phyloP scores from a whole-genome alignment of 225 moss, liverwort and hornwort genomes.

The Pseudoscleropodium purum region DNA sequence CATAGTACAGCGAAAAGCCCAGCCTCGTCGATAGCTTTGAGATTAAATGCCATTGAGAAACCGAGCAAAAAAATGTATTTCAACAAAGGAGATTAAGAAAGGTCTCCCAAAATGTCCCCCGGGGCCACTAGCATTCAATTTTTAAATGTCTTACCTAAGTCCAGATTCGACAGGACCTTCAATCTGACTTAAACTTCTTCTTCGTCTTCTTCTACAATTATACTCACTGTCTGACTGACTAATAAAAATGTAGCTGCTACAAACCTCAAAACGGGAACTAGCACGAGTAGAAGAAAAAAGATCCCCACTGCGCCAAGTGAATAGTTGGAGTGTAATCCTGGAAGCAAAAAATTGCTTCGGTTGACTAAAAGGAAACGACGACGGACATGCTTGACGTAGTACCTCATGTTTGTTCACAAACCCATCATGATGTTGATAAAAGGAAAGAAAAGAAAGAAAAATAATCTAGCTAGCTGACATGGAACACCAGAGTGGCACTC shows the following conservation, averaged over 20 bases:
- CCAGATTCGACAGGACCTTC: conserved; percentile 14
- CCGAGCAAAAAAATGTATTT: conserved; percentile 45
- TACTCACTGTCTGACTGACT: conserved; percentile 7
- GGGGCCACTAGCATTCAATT: conserved; percentile 16
- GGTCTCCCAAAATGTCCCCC: conserved; percentile 34
- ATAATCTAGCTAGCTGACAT: conserved; percentile 2
- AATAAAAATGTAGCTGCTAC: conserved; percentile 15
- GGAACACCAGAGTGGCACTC: conserved; percentile 16
- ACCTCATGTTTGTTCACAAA: conserved; percentile 30
- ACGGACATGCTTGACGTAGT: conserved; percentile 13
- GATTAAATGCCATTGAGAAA: conserved; percentile 7
- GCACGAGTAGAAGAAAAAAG: conserved; percentile 9
- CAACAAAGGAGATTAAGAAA: conserved; percentile 36
- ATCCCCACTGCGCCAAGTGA: conserved; percentile 10
- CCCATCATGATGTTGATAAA: not conserved
- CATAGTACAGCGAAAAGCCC: not conserved
- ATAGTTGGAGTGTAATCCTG: conserved; percentile 9
- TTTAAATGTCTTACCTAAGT: conserved; percentile 20
- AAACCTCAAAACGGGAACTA: conserved; percentile 21
- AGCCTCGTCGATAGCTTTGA: not conserved
- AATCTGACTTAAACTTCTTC: not conserved
- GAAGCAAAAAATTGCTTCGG: conserved; percentile 14
- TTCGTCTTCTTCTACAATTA: conserved; percentile 5
- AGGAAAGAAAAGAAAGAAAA: not conserved
- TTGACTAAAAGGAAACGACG: conserved; percentile 9